Evolutionary conservation across 2,329 filamentous ascomycete species (phyloP), one percentile per base, ranked within the genome.

Genomic region (Aureobasidium vineae): DNA sequence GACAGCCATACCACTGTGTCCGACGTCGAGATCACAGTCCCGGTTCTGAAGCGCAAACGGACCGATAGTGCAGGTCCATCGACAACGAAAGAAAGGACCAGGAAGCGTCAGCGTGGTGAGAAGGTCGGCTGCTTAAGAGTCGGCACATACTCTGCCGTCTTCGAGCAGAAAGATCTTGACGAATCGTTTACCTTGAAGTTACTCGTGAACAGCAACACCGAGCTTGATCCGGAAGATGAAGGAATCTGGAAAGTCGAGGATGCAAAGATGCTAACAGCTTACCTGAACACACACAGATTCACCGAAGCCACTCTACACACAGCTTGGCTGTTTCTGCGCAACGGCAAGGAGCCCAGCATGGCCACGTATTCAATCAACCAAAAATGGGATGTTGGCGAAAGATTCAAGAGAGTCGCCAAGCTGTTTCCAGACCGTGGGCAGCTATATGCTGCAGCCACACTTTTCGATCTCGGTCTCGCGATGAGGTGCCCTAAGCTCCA

Each of bases 301-400:
- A 31, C 40, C 41, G 56, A 47, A 47, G 56, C 56, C 3, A 31
- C 36, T 11, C 21, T 21, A 4, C 41, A 60, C n/a, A 47, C 41
- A 31, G 56, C 56, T 16, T 60, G 56, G 56, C 26, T 60, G 8
- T 60, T 60, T 26, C 38, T 60, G 19, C 40, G 40, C 1, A 45
- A 60, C 28, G 56, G 56, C 26, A 60, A 60, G 19, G 26, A 33
- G 13, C 56, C 56, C 16, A 33, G 16, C 26, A 23, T 59, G 54
- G 8, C 38, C 8, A 59, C 54, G 4, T 59, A 43, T 23, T 16
- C 26, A 23, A 19, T 11, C 26, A 10, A 40, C 19, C 36, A 47
- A 8, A 47, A 36, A 19, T 47, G 28, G 23, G 56, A 47, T 36
- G 40, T 60, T 6, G 56, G 56, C 15, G 26, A 47, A 10, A 41